Base-by-base conservation (phyloP, 768 basidiomycete genomes). In the Russula earlei region DNA sequence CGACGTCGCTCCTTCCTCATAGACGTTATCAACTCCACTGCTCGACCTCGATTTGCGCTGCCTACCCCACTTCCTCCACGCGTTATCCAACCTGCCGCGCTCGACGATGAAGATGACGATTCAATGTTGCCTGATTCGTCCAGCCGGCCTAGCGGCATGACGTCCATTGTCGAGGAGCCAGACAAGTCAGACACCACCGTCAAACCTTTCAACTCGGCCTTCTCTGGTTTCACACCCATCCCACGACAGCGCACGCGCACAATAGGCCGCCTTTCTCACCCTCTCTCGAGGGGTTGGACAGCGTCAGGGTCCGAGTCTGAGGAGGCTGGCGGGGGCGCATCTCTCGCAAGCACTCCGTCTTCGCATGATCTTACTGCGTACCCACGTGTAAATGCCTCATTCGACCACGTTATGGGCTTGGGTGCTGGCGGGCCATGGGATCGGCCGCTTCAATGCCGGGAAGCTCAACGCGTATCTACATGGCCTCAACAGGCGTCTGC, bases 401-500 rank as follows among this genome's bases (percentile, higher is more conserved):
- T 93, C 59, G 92, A 93, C 64, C 87, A 87, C 24, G 80, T 83
- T 1, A 81, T 89, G 66, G 87, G 87, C 14, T 81, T 85, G 45
- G 85, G 82, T 9, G 76, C 78, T 6, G 78, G 78, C 24, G 81
- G 78, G 17, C n/a, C 78, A 81, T 41, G 85, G 83, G 17, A 79
- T 89, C 29, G 84, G 85, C 15, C 74, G 85, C 27, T 92, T 92
- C 70, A 90, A 94, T 67, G 87, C 87, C 2, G 77, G 78, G 17
- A 95, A 92, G 69, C 69, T 95, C 60, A 94, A 95, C 58, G 75
- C 77, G 11, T 94, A 95, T 67, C 68, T 95, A 64, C 89, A 94
- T 69, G 84, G 85, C 10, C 73, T 95, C 49, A 95, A 95, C 68
- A 74, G 83, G 42, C 77, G 85, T 53, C 67, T 95, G 52, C 86